phyloP scores from a whole-genome alignment of 495 filamentous ascomycete species.

The Aspergillus conjunctus region DNA sequence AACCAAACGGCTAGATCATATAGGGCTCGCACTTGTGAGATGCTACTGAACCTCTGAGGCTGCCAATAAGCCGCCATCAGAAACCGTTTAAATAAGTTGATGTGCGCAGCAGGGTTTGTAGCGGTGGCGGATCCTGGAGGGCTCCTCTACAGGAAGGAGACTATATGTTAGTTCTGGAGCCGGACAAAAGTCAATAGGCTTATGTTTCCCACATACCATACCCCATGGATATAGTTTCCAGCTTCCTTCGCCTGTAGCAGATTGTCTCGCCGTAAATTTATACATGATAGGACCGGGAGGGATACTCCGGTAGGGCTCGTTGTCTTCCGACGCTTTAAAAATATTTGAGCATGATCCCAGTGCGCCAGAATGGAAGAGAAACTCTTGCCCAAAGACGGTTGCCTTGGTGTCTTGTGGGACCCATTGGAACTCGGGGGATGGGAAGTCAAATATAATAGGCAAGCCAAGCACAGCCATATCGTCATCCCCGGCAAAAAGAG shows the following conservation, averaged over 20 bases:
- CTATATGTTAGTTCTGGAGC: too few relatives aligned
- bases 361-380: neutral
- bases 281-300: neutral
- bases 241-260: neutral
- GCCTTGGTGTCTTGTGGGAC: neutral
- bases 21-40: neutral
- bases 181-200: too few relatives aligned
- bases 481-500: too few relatives aligned
- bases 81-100: neutral
- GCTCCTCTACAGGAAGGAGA: too few relatives aligned
- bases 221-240: neutral
- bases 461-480: too few relatives aligned
- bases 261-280: neutral
- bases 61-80: neutral
- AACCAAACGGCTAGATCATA: constrained; percentile 3
- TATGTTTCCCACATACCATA: neutral
- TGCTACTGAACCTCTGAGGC: neutral
- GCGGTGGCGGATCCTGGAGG: neutral
- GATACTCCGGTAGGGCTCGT: neutral
- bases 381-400: neutral
- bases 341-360: neutral
- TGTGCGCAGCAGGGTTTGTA: too few relatives aligned
- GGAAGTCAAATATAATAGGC: too few relatives aligned
- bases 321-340: neutral
- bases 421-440: too few relatives aligned